Percentiles rank a stretch among this genome's conserved stretches.
phyloP scores from a whole-genome alignment of 768 basidiomycete genomes.

The Pleurotus salmoneostramineus region DNA sequence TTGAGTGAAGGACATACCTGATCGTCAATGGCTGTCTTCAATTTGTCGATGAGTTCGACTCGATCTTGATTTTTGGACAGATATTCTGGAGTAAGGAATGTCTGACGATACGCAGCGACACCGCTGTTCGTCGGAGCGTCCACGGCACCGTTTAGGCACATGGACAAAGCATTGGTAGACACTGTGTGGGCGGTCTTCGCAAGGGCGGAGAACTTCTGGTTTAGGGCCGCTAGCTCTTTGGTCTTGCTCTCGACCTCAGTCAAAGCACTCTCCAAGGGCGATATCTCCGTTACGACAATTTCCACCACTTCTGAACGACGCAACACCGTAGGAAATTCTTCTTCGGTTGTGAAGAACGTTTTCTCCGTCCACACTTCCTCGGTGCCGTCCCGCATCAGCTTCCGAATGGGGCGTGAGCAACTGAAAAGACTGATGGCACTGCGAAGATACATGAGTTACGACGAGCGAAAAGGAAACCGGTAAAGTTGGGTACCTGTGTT shows the following conservation, averaged over 20 bases:
- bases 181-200: conserved; percentile 72
- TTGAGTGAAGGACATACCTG: conserved; percentile 45
- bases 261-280: conserved; percentile 81
- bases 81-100: conserved; percentile 74
- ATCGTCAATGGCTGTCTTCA: conserved; percentile 75
- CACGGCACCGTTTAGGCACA: conserved; percentile 83
- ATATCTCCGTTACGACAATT: conserved; percentile 68
- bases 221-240: conserved; percentile 66
- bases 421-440: conserved; percentile 87
- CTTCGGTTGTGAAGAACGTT: conserved; percentile 81
- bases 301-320: conserved; percentile 83
- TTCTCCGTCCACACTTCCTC: conserved; percentile 89
- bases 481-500: conserved; percentile 56
- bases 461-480: background rate
- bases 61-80: conserved; percentile 65
- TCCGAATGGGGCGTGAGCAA: conserved; percentile 64
- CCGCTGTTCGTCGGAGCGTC: conserved; percentile 81
- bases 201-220: conserved; percentile 70
- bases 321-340: conserved; percentile 87
- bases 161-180: conserved; percentile 78
- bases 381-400: conserved; percentile 55
- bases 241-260: conserved; percentile 79
- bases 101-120: conserved; percentile 70
- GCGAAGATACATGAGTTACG: background rate
- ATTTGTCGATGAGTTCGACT: conserved; percentile 64